A percentile compares a stretch with the other conserved stretches of the same genome.
phyloP scores from a whole-genome alignment of 2,329 filamentous ascomycete genomes.

The Thielaviopsis musarum region DNA sequence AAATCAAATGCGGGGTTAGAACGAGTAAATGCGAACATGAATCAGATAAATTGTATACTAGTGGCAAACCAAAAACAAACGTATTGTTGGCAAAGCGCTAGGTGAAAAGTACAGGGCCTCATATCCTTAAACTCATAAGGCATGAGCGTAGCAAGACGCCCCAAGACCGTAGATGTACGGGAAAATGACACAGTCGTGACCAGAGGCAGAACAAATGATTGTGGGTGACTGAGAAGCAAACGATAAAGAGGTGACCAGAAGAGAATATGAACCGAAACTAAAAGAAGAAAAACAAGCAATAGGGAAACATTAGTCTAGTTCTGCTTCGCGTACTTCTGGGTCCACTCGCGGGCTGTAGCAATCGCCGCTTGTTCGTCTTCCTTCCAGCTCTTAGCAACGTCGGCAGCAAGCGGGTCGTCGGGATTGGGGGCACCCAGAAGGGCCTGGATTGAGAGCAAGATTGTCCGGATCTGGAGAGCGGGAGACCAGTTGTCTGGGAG shows the following conservation, averaged over 20 bases:
- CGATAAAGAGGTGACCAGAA: neutral
- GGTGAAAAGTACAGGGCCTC: neutral
- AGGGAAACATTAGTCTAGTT: neutral
- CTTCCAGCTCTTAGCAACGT: slow-evolving; percentile 96
- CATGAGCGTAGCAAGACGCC: neutral
- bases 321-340: slow-evolving; percentile 50
- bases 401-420: slow-evolving; percentile 93
- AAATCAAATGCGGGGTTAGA: neutral
- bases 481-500: slow-evolving; percentile 88
- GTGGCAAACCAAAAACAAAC: too few relatives aligned
- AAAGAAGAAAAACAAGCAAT: neutral
- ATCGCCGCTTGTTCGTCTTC: slow-evolving; percentile 88
- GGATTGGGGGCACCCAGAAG: slow-evolving; percentile 92
- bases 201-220: neutral
- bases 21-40: neutral
- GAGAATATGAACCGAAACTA: neutral
- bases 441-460: slow-evolving; percentile 95
- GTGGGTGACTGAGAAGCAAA: neutral
- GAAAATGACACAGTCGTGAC: neutral
- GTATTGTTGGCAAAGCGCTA: neutral
- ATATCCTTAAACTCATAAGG: neutral
- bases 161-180: neutral
- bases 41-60: too few relatives aligned
- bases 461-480: slow-evolving; percentile 91
- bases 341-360: slow-evolving; percentile 85